Base-by-base conservation (phyloP, 305 asterid genomes). In the Rubia tinctorum region DNA sequence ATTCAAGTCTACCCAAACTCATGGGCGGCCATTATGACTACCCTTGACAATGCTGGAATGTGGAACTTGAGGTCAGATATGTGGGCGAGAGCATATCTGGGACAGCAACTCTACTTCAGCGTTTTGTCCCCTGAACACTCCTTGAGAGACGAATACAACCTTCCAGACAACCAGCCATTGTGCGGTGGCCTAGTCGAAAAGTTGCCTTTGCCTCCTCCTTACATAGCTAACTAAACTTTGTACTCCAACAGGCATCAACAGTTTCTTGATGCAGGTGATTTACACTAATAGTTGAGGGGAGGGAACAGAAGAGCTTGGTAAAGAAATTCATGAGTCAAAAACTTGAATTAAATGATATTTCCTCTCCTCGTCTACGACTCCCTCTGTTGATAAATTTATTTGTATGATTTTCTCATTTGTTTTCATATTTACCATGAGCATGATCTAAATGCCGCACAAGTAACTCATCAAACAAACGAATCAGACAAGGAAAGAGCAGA, bases 21-120 rank as follows among this genome's bases (percentile, higher is more conserved):
- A 1, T 92, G 97, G 98, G 89, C 97, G 0, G 95, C 93, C 1
- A 47, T 92, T 69, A 75, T 89, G 95, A 81, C 90, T 8, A 86
- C 96, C 1, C 78, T 89, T 5, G 97, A 92, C 86, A 92, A 92
- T 25, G 96, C 96, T 0, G 98, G 98, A 7, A 80, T 90, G 95
- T 90, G 97, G 98, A 92, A 86, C 72, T 62, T 92, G 25, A 86
- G 97, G 80, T 87, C 96, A 0, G 91, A 83, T 2, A 86, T 86
- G 91, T 71, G 83, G 89, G 96, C 86, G 76, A 88, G 91, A 72
- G 23, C 83, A 0, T 92, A 92, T 70, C 71, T 92, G 80, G 98
- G 97, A 61, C 93, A 92, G n/a, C 96, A 92, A 53, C 58, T 90
- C 47, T 92, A 92, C 80, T 37, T 89, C 18, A 90, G 95, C 7